A percentile compares a stretch with the other conserved stretches of the same genome.
These are phyloP conservation scores for Cladophialophora bantiana DNA, from an alignment of 2,329 filamentous ascomycete species.

Conservation along the genomic window DNA sequence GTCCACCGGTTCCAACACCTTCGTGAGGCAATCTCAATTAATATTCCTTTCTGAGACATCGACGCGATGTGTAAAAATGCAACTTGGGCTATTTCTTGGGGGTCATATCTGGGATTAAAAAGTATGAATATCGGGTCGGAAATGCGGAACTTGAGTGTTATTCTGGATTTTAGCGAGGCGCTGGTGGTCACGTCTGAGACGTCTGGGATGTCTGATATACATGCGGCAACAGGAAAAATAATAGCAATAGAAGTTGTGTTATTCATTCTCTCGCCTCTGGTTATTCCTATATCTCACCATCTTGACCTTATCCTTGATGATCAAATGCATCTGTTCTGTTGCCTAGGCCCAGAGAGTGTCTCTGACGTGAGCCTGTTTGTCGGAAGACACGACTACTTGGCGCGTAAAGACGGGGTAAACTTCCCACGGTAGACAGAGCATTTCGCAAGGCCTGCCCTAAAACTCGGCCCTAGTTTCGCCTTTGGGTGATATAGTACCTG, in stretches of 20 bases:
- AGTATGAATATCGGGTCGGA: neutral
- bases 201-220: neutral
- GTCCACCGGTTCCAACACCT: neutral
- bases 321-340: neutral
- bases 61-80: neutral
- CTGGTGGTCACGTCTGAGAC: constrained; percentile 16
- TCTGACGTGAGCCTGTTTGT: no score
- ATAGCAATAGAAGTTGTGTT: neutral
- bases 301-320: neutral
- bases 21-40: neutral
- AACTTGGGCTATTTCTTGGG: neutral
- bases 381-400: no score
- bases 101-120: neutral
- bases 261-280: neutral
- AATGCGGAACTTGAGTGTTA: neutral
- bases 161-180: constrained; percentile 23
- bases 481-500: no score
- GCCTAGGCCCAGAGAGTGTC: no score
- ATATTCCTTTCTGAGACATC: neutral
- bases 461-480: no score
- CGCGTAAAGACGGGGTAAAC: no score
- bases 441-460: no score
- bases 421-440: no score
- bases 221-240: neutral
- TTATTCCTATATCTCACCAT: neutral